Base-by-base conservation (phyloP, 1,284 basidiomycete genomes). In the Inonotus hispidus region DNA sequence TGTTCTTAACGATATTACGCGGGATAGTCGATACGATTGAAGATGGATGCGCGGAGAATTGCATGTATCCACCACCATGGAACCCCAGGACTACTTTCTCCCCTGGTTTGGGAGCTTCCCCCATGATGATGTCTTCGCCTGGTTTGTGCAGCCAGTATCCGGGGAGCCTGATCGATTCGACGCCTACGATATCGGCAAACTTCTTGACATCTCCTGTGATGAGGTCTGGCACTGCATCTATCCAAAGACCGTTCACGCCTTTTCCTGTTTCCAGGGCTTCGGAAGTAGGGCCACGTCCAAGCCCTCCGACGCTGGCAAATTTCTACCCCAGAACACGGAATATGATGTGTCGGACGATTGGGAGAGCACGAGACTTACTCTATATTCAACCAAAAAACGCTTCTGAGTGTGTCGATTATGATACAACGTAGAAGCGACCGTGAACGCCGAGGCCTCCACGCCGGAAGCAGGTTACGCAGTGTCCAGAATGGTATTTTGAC, bases 211-310 rank as follows among this genome's bases (percentile, higher is more conserved):
- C 75, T 2, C 78, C 82, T 0, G 69, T 73, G 46, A 87, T 67
- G 19, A 82, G 70, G 16, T 71, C 74, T 82, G 82, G 85, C 13
- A 84, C 72, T 27, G 78, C 79, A 62, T 79, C 75, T 10, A 75
- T 72, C 27, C 71, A 72, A 25, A 62, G n/a, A 38, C 77, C 74
- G 10, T 77, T 71, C 2, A 69, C 68, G 47, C 61, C 61, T 13
- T 58, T 49, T 11, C 59, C 62, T 29, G 52, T 39, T 41, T 59
- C 39, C 37, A 63, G 25, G 32, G 55, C 37, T 56, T 50, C 53
- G 39, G 59, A 39, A 14, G 53, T 37, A 38, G 63, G 55, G 32
- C 23, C 63, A 39, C 32, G 25, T 14, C 32, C 45, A 32, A 60
- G 23, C 3, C 53, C 43, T 19, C 59, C 53, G 46, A 56, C 41